Conservation (phyloP, 169 alveolate species). For the Plasmodium relictum region DNA sequence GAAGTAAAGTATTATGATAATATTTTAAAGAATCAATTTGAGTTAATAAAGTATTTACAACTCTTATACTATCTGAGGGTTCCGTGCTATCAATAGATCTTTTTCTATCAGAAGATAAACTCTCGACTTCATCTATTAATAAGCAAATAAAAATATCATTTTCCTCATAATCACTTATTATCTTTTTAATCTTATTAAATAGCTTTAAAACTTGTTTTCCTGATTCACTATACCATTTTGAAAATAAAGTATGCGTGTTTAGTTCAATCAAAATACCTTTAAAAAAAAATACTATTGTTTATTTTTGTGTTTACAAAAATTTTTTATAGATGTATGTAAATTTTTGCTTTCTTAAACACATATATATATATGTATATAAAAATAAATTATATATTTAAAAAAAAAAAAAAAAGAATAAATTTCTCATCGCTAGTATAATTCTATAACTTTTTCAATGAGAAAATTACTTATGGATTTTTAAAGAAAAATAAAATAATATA, state of each 20-base stretch:
- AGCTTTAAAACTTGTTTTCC: constrained; percentile 87
- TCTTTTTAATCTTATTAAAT: constrained; percentile 78
- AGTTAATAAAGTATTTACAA: constrained; percentile 87
- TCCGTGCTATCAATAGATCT: constrained; percentile 84
- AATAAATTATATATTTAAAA: not conserved
- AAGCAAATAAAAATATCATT: constrained; percentile 78
- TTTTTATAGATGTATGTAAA: too few relatives aligned
- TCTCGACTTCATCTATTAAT: constrained; percentile 88
- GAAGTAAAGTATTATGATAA: constrained; percentile 82
- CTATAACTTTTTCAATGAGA: too few relatives aligned
- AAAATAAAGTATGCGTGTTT: constrained; percentile 86
- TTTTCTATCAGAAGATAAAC: constrained; percentile 84
- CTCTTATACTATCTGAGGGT: constrained; percentile 88
- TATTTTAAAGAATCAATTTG: constrained; percentile 84
- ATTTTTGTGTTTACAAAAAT: not conserved
- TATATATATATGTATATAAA: not conserved
- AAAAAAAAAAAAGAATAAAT: too few relatives aligned
- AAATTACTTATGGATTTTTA: not conserved
- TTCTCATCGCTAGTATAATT: too few relatives aligned
- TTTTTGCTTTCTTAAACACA: not conserved
- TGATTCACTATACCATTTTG: constrained; percentile 88
- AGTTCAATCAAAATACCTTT: constrained; percentile 81
- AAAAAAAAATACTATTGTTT: not conserved
- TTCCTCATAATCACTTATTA: constrained; percentile 80
- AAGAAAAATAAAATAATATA: constrained; percentile 4